Conservation (phyloP, 2,329 filamentous ascomycete genomes). For the Aureobasidium melanogenum region DNA sequence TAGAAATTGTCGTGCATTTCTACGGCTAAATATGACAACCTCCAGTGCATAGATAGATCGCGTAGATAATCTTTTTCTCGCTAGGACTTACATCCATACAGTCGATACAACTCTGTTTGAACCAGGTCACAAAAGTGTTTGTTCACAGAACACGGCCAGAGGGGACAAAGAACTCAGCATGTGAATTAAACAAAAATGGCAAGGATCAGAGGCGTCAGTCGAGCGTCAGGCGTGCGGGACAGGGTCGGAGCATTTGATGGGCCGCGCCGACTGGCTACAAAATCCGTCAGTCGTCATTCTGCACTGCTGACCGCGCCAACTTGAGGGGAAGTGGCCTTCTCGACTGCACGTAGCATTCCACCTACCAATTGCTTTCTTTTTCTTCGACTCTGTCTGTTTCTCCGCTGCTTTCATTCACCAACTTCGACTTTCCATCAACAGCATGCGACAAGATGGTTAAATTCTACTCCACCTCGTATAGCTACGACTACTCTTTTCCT, state of each 20-base stretch:
- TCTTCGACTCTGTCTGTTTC: conserved; percentile 1
- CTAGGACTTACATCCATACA: too few species aligned
- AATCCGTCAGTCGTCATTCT: not conserved
- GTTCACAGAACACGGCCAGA: too few species aligned
- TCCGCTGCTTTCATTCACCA: conserved; percentile 5
- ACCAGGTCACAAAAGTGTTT: too few species aligned
- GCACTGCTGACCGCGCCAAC: not conserved
- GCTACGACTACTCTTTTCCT: conserved; percentile 72
- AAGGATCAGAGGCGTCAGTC: not conserved
- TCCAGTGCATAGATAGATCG: too few species aligned
- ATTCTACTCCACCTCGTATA: conserved; percentile 51
- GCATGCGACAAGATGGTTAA: conserved; percentile 37
- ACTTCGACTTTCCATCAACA: not conserved
- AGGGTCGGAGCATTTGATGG: not conserved
- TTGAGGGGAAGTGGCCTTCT: not conserved
- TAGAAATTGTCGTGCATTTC: too few species aligned
- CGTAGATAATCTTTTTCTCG: too few species aligned
- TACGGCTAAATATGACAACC: too few species aligned
- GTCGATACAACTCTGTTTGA: too few species aligned
- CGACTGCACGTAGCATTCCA: not conserved
- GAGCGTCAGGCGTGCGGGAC: not conserved
- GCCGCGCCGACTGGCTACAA: conserved; percentile 1
- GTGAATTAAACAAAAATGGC: not conserved
- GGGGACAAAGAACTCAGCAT: not conserved
- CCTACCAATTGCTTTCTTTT: not conserved